Percentiles rank a stretch among this genome's conserved stretches.
phyloP scores from a whole-genome alignment of 2,329 filamentous ascomycete genomes.

The Fusarium aywerte region DNA sequence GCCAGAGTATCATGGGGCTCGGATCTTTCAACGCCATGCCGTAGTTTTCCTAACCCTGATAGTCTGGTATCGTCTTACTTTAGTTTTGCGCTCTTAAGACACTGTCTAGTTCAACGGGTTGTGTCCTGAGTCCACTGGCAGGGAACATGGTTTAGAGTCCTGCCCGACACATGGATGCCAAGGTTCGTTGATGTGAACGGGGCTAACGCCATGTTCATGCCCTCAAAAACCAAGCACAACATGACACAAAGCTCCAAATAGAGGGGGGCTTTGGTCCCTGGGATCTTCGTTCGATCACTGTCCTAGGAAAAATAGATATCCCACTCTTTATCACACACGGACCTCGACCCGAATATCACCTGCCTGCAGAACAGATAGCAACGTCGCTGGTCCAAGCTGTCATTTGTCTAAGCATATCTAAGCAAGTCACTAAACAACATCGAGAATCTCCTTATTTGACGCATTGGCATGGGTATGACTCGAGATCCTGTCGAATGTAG shows the following conservation, averaged over 20 bases:
- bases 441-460: not conserved
- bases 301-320: not conserved
- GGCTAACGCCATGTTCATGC: slow-evolving; percentile 20
- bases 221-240: slow-evolving; percentile 15
- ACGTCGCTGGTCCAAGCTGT: not conserved
- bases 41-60: not conserved
- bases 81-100: not conserved
- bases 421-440: slow-evolving; percentile 1
- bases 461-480: slow-evolving; percentile 9
- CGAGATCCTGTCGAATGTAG: not conserved
- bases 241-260: slow-evolving; percentile 20
- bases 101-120: slow-evolving; percentile 2
- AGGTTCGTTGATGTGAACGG: slow-evolving; percentile 15
- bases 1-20: not conserved
- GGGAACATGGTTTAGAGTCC: slow-evolving; percentile 27
- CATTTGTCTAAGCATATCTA: not conserved
- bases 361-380: slow-evolving; percentile 1
- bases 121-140: slow-evolving; percentile 12
- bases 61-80: not conserved
- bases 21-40: not conserved
- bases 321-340: not conserved
- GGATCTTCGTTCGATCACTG: slow-evolving; percentile 9
- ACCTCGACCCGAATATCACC: slow-evolving; percentile 2
- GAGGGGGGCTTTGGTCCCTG: slow-evolving; percentile 1
- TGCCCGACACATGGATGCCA: slow-evolving; percentile 29